A percentile compares a stretch with the other conserved stretches of the same genome.
phyloP scores from a whole-genome alignment of 768 basidiomycete genomes.

The Rickenella mellea region DNA sequence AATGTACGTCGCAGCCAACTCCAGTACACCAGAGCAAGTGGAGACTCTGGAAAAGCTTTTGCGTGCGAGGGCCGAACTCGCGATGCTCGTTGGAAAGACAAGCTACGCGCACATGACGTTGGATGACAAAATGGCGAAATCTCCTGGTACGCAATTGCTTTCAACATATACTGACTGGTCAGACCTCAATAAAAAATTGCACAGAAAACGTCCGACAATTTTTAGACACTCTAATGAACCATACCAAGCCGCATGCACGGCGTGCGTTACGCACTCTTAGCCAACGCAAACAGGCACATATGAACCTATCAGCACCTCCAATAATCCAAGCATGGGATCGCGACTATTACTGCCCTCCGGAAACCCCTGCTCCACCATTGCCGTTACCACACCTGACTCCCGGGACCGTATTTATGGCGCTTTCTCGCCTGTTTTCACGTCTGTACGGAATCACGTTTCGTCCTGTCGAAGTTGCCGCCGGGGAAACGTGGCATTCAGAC shows the following conservation, averaged over 20 bases:
- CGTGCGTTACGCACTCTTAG: slow-evolving; percentile 60
- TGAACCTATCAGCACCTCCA: slow-evolving; percentile 47
- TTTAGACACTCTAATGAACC: slow-evolving; percentile 68
- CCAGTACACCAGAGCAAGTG: slow-evolving; percentile 67
- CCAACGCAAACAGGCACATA: slow-evolving; percentile 66
- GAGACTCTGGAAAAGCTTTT: slow-evolving; percentile 69
- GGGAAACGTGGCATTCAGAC: slow-evolving; percentile 84
- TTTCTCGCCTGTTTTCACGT: slow-evolving; percentile 81
- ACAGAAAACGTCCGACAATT: slow-evolving; percentile 83
- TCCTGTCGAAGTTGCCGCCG: slow-evolving; percentile 53
- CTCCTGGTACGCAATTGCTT: slow-evolving; percentile 50
- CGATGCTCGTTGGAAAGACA: slow-evolving; percentile 72
- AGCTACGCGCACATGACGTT: slow-evolving; percentile 85
- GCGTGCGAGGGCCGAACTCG: slow-evolving; percentile 69
- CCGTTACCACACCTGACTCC: slow-evolving; percentile 69
- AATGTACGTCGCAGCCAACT: slow-evolving; percentile 76
- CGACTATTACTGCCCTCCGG: slow-evolving; percentile 83
- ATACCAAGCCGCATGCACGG: slow-evolving; percentile 70
- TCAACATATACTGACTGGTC: slow-evolving; percentile 1
- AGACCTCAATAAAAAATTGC: slow-evolving; percentile 1
- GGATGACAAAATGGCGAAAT: slow-evolving; percentile 95
- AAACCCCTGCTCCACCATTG: slow-evolving; percentile 66
- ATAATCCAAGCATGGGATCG: slow-evolving; percentile 93
- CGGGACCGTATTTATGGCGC: slow-evolving; percentile 85
- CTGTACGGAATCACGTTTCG: slow-evolving; percentile 83